phyloP scores from a whole-genome alignment of 148 eudicot species.

The Nepenthes mirabilis region DNA sequence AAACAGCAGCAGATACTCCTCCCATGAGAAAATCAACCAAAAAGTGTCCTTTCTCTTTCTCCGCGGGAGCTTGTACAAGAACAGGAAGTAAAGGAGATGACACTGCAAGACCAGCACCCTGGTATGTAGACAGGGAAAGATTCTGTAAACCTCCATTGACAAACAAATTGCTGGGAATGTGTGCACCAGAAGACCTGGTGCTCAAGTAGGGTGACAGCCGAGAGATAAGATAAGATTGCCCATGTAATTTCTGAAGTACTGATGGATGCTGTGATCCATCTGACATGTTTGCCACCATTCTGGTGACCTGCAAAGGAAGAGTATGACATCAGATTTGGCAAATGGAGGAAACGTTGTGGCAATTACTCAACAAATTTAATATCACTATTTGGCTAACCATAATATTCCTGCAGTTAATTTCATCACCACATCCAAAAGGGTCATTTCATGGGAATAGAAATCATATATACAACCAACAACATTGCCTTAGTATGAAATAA shows the following conservation, averaged over 20 bases:
- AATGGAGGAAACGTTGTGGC: too few relatives aligned
- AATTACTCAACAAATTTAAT: too few relatives aligned
- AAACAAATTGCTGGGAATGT: slow-evolving; percentile 6
- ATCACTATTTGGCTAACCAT: too few relatives aligned
- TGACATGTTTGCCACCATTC: slow-evolving; percentile 14
- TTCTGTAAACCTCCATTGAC: slow-evolving; percentile 17
- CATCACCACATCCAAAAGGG: too few relatives aligned
- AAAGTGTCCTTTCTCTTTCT: slow-evolving; percentile 10
- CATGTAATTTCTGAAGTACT: slow-evolving; percentile 19
- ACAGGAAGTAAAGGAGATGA: not conserved
- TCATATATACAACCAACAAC: too few relatives aligned
- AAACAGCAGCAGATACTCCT: slow-evolving; percentile 6
- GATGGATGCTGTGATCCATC: slow-evolving; percentile 22
- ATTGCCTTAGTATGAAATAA: too few relatives aligned
- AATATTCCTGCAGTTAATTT: too few relatives aligned
- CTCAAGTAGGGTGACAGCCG: slow-evolving; percentile 19
- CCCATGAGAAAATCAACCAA: slow-evolving; percentile 18
- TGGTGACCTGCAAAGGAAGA: slow-evolving; percentile 5
- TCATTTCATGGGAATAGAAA: too few relatives aligned
- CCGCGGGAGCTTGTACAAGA: slow-evolving; percentile 12
- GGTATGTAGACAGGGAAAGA: slow-evolving; percentile 3
- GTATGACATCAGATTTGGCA: too few relatives aligned
- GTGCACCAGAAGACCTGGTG: slow-evolving; percentile 6
- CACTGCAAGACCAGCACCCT: slow-evolving; percentile 5
- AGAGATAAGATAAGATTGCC: slow-evolving; percentile 22